Evolutionary conservation across 2,329 filamentous ascomycete genomes (phyloP).

Genomic region (Cladosporium sp.): DNA sequence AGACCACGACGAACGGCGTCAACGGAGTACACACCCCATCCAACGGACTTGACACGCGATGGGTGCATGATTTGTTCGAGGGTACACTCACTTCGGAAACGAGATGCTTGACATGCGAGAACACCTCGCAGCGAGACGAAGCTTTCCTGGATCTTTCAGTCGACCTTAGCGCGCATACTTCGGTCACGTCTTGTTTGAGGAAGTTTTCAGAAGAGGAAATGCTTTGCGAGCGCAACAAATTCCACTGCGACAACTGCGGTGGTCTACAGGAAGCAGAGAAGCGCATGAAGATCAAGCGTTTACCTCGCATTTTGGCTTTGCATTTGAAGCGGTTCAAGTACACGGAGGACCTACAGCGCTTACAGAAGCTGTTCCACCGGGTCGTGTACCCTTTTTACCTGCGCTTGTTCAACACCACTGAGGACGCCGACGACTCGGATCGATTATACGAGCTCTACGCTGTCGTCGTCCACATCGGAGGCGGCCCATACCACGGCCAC

Average conservation of each 20-base stretch:
- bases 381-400: constrained; percentile 97
- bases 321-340: constrained; percentile 98
- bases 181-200: constrained; percentile 86
- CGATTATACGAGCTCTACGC: constrained; percentile 94
- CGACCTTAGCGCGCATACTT: constrained; percentile 89
- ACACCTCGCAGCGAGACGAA: constrained; percentile 88
- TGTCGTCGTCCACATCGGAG: constrained; percentile 94
- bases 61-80: constrained; percentile 97
- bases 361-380: constrained; percentile 94
- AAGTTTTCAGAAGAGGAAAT: constrained; percentile 98
- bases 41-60: constrained; percentile 46
- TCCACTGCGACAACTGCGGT: constrained; percentile 95
- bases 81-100: constrained; percentile 93
- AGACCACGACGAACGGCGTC: constrained; percentile 17
- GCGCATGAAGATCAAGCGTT: constrained; percentile 95
- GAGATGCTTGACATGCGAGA: constrained; percentile 92
- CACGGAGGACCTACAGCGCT: constrained; percentile 84
- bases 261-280: constrained; percentile 97
- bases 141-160: constrained; percentile 94
- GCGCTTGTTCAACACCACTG: constrained; percentile 93
- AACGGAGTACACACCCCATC: constrained; percentile 12
- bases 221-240: constrained; percentile 97
- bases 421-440: constrained; percentile 89
- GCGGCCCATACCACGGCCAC: constrained; percentile 93
- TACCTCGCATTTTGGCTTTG: constrained; percentile 84